Evolutionary conservation across 2,329 filamentous ascomycete genomes (phyloP), one percentile per base, ranked within the genome.

Genomic region (Venturia carpophila): DNA sequence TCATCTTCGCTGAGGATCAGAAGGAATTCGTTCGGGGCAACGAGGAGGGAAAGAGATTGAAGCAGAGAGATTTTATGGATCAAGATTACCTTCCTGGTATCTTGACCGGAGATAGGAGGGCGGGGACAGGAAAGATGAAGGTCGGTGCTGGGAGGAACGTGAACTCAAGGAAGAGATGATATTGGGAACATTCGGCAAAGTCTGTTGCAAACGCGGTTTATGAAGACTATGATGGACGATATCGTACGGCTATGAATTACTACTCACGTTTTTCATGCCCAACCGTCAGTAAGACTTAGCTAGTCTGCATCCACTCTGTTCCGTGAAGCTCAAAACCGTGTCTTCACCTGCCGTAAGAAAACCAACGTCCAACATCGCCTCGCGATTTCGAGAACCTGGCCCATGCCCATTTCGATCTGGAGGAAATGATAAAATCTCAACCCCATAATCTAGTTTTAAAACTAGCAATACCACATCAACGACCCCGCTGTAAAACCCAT

Each of bases 1-100:
- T 99, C 69, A 90, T 99, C 64, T 79, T 99, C 11, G 87, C 92
- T 0, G 93, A 97, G 77, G 94, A 99, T 74, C 94, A 99, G 80
- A 97, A 96, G 79, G 94, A 99, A 79, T 97, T 90, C 75, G 75
- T 84, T 52, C 80, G 83, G 68, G 87, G 87, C 64, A 75, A 84
- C 19, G 83, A 82, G 3, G 83, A 87, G 69, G 84, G 89, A 73
- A 84, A 83, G 70, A 84, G 88, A 70, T 80, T 79, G 64, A 87
- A 87, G 72, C 85, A 90, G 74, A 87, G 85, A 72, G 91, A 96
- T 76, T 78, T 96, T 65, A 95, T 97, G 93, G 93, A 97, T 73
- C 88, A 95, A 73, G 93, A 99, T 76, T 96, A 92, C 74, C 77
- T 97, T 68, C 94, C 94, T 0, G 82, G 85, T 42, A 90, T 99